Evolutionary conservation across 2,329 filamentous ascomycete genomes (phyloP), one percentile per base, ranked within the genome.

Genomic region (Aspergillus candidus): DNA sequence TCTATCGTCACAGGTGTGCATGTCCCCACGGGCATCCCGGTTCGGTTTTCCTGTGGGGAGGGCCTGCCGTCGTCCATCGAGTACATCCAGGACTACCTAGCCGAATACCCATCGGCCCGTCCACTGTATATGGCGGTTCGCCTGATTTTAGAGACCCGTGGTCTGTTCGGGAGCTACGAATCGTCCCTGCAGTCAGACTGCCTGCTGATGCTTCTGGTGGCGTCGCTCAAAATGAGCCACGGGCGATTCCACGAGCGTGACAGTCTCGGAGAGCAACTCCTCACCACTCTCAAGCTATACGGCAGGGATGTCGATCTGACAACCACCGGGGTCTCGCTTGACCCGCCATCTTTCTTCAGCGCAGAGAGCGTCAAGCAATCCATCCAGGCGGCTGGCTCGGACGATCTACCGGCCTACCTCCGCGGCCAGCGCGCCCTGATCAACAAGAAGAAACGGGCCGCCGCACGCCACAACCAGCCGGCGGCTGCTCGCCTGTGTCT

Each of bases 181-280:
- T 72, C 72, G n/a, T 75, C 76, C 2, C 60, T 82, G 30, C 72
- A 71, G 12, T 72, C 76, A 0, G 79, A 82, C 54, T 66, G 71
- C 11, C 62, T 80, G 8, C 71, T 79, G 54, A 75, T 80, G 64
- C 75, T 82, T 68, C 60, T 82, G 13, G 72, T 76, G 11, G 75
- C 77, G 4, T 72, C 73, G 22, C 59, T 81, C 22, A 73, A 73
- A 49, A 65, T 73, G 48, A 62, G 61, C 29, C 63, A 68, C 27
- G 63, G 55, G 44, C 54, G 57, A 37, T 66, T 56, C 40, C 48
- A 50, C 34, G 54, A 54, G 1, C 43, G 53, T 27, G 46, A 60
- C 34, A 57, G 66, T 40, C 54, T 70, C 3, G 73, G 61, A 13
- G 54, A 63, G 4, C 70, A 72, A 15, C 65, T 83, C 3, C 54